A percentile compares a stretch with the other conserved stretches of the same genome.
Evolutionary conservation across 1,284 basidiomycete genomes (phyloP).

Genomic region (Trametes sp.): DNA sequence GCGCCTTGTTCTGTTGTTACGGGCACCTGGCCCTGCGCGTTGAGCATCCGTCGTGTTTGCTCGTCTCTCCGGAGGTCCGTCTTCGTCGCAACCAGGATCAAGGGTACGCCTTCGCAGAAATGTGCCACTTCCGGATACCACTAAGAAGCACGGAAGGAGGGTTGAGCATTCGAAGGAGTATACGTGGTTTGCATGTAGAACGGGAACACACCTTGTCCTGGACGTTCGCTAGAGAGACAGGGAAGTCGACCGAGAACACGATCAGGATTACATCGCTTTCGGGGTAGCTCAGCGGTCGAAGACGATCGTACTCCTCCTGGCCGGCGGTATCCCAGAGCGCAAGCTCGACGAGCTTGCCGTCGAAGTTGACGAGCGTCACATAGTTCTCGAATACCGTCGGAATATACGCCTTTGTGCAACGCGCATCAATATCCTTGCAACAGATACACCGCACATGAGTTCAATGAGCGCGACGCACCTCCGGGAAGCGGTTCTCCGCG

Average conservation of each 20-base stretch:
- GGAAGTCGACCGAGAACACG: conserved; percentile 97
- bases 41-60: conserved; percentile 90
- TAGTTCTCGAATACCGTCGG: conserved; percentile 99
- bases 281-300: conserved; percentile 94
- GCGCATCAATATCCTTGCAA: neutral
- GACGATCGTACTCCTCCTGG: conserved; percentile 97
- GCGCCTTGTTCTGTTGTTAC: conserved; percentile 84
- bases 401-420: conserved; percentile 80
- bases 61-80: conserved; percentile 90
- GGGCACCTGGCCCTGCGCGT: conserved; percentile 89
- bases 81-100: conserved; percentile 95
- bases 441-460: neutral
- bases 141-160: conserved; percentile 48
- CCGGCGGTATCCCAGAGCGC: conserved; percentile 99
- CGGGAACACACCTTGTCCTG: conserved; percentile 88
- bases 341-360: conserved; percentile 91
- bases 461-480: conserved; percentile 61
- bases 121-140: conserved; percentile 99
- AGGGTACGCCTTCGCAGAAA: conserved; percentile 94
- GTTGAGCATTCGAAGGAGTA: neutral
- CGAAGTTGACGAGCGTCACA: conserved; percentile 89
- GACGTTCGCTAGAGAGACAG: conserved; percentile 93
- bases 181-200: too few relatives aligned
- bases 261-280: conserved; percentile 97
- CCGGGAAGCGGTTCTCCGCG: conserved; percentile 97